Base-by-base conservation (phyloP, 2,329 filamentous ascomycete genomes). In the Penicillium sp. region DNA sequence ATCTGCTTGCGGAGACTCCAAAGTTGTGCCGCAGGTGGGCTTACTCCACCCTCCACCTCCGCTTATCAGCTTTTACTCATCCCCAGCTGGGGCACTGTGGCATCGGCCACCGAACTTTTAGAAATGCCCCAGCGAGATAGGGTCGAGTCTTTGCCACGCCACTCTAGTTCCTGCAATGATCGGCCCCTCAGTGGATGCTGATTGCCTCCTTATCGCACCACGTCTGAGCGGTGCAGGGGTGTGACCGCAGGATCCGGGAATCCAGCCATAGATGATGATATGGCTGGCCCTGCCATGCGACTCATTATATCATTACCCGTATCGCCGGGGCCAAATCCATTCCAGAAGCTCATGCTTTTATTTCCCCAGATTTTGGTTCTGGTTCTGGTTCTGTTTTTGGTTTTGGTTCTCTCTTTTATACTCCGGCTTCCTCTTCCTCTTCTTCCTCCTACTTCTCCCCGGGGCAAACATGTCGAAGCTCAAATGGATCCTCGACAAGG, bases 401-500 rank as follows among this genome's bases (percentile, higher is more conserved):
- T n/a, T 45, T 44, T 3, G 24, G 36, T 24, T 42, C 17, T 3
- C 10, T 44, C 13, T 21, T 46, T n/a, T 32, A 43, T 41, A 8
- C 48, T 30, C 15, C 17, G 4, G 18, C 15, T 40, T 21, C 15
- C 10, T n/a, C n/a, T n/a, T n/a, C n/a, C n/a, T n/a, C n/a, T 21
- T 29, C 29, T 17, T 33, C 17, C 36, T 49, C 32, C 17, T 17
- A 26, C 26, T 36, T 18, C 23, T 34, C 27, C 17, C 18, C 33
- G 30, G 20, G 10, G 32, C 46, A 64, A 33, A 43, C 26, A 70
- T 68, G 67, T 51, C 60, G 23, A 63, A 48, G 23, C 43, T 72
- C 32, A 63, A 61, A 50, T 60, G 56, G 55, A 57, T 62, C 36
- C 64, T 75, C 40, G 65, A 78, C 60, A 91, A 84, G 77, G 68